These are phyloP conservation scores for Colletotrichum simmondsii DNA, from an alignment of 2,329 filamentous ascomycete genomes.

Conservation along the genomic window DNA sequence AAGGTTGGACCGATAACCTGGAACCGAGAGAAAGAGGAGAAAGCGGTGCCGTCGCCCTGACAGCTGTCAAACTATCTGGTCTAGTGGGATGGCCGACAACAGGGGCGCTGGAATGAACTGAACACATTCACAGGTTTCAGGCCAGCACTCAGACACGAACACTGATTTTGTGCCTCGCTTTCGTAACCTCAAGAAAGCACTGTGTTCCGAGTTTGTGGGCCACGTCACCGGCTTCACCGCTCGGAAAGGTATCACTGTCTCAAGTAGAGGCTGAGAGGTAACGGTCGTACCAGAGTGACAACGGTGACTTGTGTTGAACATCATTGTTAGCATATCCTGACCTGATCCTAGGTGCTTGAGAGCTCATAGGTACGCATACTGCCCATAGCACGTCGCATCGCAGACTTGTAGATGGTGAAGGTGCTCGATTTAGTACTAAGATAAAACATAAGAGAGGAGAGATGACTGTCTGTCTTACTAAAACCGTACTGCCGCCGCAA, in stretches of 20 bases:
- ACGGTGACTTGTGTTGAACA: neutral
- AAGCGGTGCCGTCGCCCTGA: neutral
- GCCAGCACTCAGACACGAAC: neutral
- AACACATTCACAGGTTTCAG: neutral
- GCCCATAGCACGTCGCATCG: neutral
- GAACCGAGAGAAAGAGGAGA: neutral
- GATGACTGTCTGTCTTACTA: no score
- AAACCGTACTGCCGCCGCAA: neutral
- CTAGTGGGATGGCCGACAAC: neutral
- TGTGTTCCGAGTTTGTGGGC: neutral
- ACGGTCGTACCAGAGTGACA: neutral
- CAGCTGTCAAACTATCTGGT: neutral
- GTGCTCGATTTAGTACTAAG: neutral
- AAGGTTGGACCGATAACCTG: neutral
- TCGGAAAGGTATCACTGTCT: neutral
- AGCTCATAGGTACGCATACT: neutral
- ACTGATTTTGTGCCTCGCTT: neutral
- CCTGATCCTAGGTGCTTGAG: no score
- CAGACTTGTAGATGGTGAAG: neutral
- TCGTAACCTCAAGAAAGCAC: neutral
- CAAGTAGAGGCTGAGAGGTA: neutral
- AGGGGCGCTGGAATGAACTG: neutral
- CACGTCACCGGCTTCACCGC: neutral
- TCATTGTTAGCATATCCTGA: no score
- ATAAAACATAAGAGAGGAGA: no score